Percentiles rank a stretch among this genome's conserved stretches.
phyloP scores from a whole-genome alignment of 1,139 yeast species.

The Diutina rugosa region DNA sequence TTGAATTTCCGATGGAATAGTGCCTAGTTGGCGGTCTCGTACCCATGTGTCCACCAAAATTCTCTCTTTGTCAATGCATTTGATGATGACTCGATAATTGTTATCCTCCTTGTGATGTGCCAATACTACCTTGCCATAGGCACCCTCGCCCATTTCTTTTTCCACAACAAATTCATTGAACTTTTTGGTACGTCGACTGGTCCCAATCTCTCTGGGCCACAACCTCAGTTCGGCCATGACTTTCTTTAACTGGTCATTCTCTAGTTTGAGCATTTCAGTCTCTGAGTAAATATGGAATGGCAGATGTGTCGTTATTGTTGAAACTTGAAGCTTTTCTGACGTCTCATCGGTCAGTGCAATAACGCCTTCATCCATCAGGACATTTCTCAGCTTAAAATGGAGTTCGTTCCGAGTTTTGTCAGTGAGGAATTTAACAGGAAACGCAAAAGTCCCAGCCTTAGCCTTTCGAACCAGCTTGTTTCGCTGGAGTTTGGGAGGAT shows the following conservation, averaged over 20 bases:
- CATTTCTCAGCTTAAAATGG: background rate
- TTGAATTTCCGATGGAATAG: conserved; percentile 90
- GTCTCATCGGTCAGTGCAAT: background rate
- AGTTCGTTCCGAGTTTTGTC: background rate
- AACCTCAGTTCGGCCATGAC: conserved; percentile 20
- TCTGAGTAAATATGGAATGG: conserved; percentile 16
- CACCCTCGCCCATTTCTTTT: conserved; percentile 89
- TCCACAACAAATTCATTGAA: conserved; percentile 57
- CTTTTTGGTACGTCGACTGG: conserved; percentile 48
- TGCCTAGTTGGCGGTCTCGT: conserved; percentile 78
- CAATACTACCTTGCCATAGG: conserved; percentile 83
- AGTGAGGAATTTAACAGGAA: background rate
- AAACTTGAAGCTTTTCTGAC: background rate
- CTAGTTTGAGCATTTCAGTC: conserved; percentile 27
- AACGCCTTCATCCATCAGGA: background rate
- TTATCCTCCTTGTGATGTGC: conserved; percentile 59
- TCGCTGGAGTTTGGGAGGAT: background rate
- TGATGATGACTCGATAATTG: conserved; percentile 59
- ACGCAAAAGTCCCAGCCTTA: conserved; percentile 1
- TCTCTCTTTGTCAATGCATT: conserved; percentile 83
- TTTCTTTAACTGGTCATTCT: conserved; percentile 26
- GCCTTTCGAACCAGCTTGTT: background rate
- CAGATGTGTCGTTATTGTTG: background rate
- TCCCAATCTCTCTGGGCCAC: conserved; percentile 52
- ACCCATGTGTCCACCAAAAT: conserved; percentile 97